Evolutionary conservation across 2,329 filamentous ascomycete genomes (phyloP), one percentile per base, ranked within the genome.

Genomic region (Trichoderma hamatum): DNA sequence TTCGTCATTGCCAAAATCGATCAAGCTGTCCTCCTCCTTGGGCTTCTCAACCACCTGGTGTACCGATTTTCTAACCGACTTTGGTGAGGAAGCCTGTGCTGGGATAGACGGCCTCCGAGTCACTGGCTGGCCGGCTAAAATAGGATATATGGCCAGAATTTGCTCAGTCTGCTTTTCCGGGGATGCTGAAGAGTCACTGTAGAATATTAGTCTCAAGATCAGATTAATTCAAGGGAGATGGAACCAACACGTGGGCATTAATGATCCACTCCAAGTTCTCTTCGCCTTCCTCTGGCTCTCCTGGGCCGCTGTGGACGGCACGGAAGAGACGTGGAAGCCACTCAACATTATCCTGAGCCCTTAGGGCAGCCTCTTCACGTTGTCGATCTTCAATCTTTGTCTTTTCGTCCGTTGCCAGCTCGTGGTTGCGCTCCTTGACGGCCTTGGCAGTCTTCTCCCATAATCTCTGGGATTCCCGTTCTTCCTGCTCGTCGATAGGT

Each of bases 211-310:
- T 5, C 14, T 21, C 10, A 30, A 28, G 54, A 36, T 34, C 54
- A 6, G 34, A 14, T 1, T 19, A 4, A 9, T 21, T 7, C 11
- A 3, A n/a, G 5, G 30, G 16, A 24, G 30, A 9, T 34, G 39
- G 9, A n/a, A 79, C 84, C 76, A 81, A 97, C 94, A 99, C 87
- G 68, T 90, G 85, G 1, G 94, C 91, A 78, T 95, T 91, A 75
- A 99, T 92, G 76, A 98, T 94, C 93, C 93, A 99, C 80, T 98
- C 96, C 34, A 99, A 82, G 72, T 92, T 93, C 77, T 96, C 93
- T 78, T 96, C 92, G 32, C 92, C 92, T 77, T 95, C 90, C 72
- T 96, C 92, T 4, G 85, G 77, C 1, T 89, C 90, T 36, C 90
- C 90, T 1, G 89, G 88, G 1, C 90, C 92, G 28, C 89, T 89